Evolutionary conservation across 2,329 filamentous ascomycete genomes (phyloP), one percentile per base, ranked within the genome.

Genomic region (Hansfordia pulvinata): DNA sequence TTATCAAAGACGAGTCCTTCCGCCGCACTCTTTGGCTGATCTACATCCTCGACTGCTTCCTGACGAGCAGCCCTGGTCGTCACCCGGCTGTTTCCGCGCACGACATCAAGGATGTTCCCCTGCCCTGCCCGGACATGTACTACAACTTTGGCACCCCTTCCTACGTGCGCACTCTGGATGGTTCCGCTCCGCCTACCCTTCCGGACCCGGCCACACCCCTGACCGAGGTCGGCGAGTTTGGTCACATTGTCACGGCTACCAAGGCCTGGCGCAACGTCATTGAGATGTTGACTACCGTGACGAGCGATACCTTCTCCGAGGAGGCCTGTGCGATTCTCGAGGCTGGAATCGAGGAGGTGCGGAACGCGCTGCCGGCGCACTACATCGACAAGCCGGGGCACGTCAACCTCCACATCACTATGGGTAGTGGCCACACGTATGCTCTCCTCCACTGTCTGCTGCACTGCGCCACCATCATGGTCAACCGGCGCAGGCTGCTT

Each of bases 201-300:
- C 48, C 46, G 31, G 59, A 57, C 14, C 39, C 50, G 10, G 35
- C 43, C 19, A 47, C 48, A 2, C 46, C 52, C 2, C 47, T 58
- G n/a, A 54, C 53, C 12, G 67, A 72, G 17, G 60, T 73, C 12
- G 69, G 69, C 39, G 69, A 74, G 41, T 73, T 71, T 33, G 69
- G 67, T 9, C 64, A 71, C 43, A 72, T 74, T 30, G 67, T 73
- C 4, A 51, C 71, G 30, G 67, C 69, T 5, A 65, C 67, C 12
- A 66, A 67, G 41, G 64, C 69, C 28, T 74, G 68, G 69, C 66
- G 68, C 28, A 68, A 70, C 30, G 67, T 70, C 1, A 64, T 74
- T 15, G 62, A 64, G 39, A 71, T 72, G 64, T 60, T 74, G 36
- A 71, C 66, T 19, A 64, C 58, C 1, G 63, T 59, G 1, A 59